phyloP scores from a whole-genome alignment of 2,329 filamentous ascomycete genomes.

The Lasiodiplodia sp. region DNA sequence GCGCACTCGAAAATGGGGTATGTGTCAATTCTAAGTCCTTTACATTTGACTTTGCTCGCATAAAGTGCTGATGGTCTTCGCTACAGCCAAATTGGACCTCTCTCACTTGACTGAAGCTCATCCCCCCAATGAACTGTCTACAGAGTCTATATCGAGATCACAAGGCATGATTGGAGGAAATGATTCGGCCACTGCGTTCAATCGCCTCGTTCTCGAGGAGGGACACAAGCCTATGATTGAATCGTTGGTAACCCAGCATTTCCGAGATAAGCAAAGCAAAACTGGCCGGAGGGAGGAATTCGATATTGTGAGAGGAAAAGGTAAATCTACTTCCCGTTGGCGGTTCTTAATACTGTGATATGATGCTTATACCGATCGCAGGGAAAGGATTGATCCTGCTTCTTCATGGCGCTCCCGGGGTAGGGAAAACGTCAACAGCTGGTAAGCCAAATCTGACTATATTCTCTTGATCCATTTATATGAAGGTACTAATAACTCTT shows the following conservation, averaged over 20 bases:
- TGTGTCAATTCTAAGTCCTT: not conserved
- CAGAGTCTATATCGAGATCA: no score
- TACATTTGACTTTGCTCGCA: no score
- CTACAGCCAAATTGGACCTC: not conserved
- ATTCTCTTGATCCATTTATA: no score
- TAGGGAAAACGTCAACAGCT: not conserved
- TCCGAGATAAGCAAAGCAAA: not conserved
- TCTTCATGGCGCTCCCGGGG: not conserved
- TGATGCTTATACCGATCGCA: not conserved
- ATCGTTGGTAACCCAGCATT: not conserved
- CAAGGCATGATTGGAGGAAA: not conserved
- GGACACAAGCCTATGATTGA: not conserved
- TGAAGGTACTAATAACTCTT: not conserved
- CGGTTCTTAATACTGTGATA: not conserved
- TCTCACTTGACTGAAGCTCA: not conserved
- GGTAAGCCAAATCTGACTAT: not conserved
- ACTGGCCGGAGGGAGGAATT: not conserved
- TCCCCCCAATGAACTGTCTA: not conserved
- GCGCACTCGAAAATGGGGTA: not conserved
- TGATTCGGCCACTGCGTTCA: not conserved
- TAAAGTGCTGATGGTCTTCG: not conserved
- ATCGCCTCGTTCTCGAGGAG: not conserved
- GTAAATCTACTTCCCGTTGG: accelerated
- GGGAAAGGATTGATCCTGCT: not conserved
- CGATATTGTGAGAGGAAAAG: not conserved